These are phyloP conservation scores for Trichothecium sympodiale DNA, from an alignment of 2,329 filamentous ascomycete species.

Conservation along the genomic window DNA sequence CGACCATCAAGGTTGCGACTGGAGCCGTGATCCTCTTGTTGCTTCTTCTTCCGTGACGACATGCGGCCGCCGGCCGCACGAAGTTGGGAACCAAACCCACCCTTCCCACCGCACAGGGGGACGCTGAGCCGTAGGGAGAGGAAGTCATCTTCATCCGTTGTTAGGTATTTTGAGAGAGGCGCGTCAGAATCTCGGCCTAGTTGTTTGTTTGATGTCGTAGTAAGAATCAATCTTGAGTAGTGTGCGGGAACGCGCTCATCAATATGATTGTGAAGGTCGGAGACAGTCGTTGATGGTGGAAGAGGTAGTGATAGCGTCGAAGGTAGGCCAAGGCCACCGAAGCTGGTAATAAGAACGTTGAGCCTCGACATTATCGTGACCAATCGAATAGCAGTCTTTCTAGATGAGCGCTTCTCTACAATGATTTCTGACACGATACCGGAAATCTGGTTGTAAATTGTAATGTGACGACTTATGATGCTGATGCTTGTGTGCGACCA, in stretches of 20 bases:
- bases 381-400: no score
- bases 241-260: slow-evolving; percentile 48
- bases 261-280: slow-evolving; percentile 54
- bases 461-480: no score
- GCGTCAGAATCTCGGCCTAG: slow-evolving; percentile 42
- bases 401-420: no score
- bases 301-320: slow-evolving; percentile 73
- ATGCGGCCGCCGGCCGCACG: slow-evolving; percentile 95
- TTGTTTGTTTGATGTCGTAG: slow-evolving; percentile 68
- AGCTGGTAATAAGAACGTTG: slow-evolving; percentile 78
- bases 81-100: slow-evolving; percentile 93
- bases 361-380: slow-evolving; percentile 31
- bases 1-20: slow-evolving; percentile 90
- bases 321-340: slow-evolving; percentile 72
- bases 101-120: slow-evolving; percentile 83
- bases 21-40: slow-evolving; percentile 76
- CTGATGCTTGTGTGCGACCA: no score
- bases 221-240: slow-evolving; percentile 59
- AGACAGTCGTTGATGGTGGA: slow-evolving; percentile 50
- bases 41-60: slow-evolving; percentile 86
- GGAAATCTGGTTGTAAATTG: no score
- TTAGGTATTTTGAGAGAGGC: slow-evolving; percentile 52
- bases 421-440: no score
- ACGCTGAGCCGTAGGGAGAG: slow-evolving; percentile 72
- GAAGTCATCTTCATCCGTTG: slow-evolving; percentile 49